Percentiles rank a stretch among this genome's conserved stretches.
Evolutionary conservation across 2,329 filamentous ascomycete genomes (phyloP).

Genomic region (Colletotrichum spaethianum): DNA sequence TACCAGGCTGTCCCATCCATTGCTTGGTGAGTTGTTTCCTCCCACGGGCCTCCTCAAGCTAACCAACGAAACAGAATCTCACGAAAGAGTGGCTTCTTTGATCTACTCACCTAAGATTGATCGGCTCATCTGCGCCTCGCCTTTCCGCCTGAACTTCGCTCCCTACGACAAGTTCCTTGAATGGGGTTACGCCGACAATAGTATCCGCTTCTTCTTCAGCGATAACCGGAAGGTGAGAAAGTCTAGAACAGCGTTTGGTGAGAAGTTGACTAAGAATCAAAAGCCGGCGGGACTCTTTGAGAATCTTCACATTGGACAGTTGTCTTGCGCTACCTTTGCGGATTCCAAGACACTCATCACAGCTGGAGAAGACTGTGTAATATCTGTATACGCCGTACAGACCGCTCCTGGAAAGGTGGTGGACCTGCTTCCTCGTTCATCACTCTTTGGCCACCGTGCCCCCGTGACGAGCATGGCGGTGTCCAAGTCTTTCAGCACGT

Average conservation of each 20-base stretch:
- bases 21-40: slow-evolving; percentile 69
- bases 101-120: slow-evolving; percentile 85
- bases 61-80: slow-evolving; percentile 63
- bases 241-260: not conserved
- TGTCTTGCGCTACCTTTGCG: slow-evolving; percentile 86
- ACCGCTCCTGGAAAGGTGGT: slow-evolving; percentile 76
- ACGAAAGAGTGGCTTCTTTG: slow-evolving; percentile 85
- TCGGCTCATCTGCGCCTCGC: slow-evolving; percentile 84
- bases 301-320: slow-evolving; percentile 91
- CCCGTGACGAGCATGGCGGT: slow-evolving; percentile 87
- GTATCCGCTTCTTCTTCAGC: slow-evolving; percentile 89
- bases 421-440: slow-evolving; percentile 83
- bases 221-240: slow-evolving; percentile 79
- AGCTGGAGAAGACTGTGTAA: slow-evolving; percentile 90
- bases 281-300: slow-evolving; percentile 87
- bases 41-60: not conserved
- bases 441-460: slow-evolving; percentile 90
- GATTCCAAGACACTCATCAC: slow-evolving; percentile 94
- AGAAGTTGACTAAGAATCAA: slow-evolving; percentile 46
- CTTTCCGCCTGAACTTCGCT: slow-evolving; percentile 89
- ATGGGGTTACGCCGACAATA: slow-evolving; percentile 96
- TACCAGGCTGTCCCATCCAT: slow-evolving; percentile 82
- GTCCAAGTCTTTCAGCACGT: slow-evolving; percentile 88
- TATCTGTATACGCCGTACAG: slow-evolving; percentile 85
- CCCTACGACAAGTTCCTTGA: slow-evolving; percentile 95